Conservation (phyloP, 306 rosid genomes). For the Calophaca sinica region DNA sequence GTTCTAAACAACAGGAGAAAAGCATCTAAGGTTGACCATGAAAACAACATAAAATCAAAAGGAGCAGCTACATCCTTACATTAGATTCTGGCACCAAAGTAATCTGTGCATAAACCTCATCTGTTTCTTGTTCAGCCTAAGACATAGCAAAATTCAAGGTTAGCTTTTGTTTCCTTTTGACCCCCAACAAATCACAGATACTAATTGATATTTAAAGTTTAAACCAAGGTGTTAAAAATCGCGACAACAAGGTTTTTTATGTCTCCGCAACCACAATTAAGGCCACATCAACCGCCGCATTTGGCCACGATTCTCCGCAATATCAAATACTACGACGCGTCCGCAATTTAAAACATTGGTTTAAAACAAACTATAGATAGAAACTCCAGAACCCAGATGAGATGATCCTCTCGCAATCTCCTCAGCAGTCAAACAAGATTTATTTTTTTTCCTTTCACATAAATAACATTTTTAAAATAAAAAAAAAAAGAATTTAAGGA, state of each 20-base stretch:
- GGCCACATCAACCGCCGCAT: not conserved
- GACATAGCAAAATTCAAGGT: slow-evolving; percentile 44
- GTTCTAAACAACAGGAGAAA: slow-evolving; percentile 9
- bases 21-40: slow-evolving; percentile 48
- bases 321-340: not conserved
- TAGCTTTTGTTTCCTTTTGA: slow-evolving; percentile 20
- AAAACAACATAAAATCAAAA: slow-evolving; percentile 45
- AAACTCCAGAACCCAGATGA: slow-evolving; percentile 27
- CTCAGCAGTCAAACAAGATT: slow-evolving; percentile 30
- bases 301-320: not conserved
- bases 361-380: not conserved
- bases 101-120: slow-evolving; percentile 86
- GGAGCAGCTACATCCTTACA: slow-evolving; percentile 61
- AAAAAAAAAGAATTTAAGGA: not conserved
- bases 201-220: not conserved
- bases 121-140: slow-evolving; percentile 95
- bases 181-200: not conserved
- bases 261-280: not conserved
- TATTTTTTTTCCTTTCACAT: not conserved
- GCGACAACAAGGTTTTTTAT: not conserved
- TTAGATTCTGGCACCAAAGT: slow-evolving; percentile 74
- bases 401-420: not conserved
- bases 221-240: too few species aligned
- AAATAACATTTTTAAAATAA: not conserved
- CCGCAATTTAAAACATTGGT: not conserved